Evolutionary conservation across 192 early-diverging fungal genomes (phyloP), one percentile per base, ranked within the genome.

Genomic region (Haplosporangium gracile): DNA sequence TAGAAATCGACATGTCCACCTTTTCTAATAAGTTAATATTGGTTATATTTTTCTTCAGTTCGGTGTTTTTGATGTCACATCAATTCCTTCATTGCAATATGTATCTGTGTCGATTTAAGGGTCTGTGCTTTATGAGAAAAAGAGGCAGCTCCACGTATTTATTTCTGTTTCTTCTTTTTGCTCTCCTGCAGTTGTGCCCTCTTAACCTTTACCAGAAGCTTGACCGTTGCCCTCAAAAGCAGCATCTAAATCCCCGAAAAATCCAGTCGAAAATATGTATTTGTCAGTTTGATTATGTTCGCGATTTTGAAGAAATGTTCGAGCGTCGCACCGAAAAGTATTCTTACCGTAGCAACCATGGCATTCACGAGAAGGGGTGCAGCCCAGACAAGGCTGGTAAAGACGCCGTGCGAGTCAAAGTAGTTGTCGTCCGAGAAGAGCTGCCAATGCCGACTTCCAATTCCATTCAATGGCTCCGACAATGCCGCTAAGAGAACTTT

Each of bases 361-460:
- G 78, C 87, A 40, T 92, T 92, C 20, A 72, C 57, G 29, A 92
- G 71, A 26, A 88, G 75, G 0, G 91, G 91, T 15, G 82, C 74
- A 0, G 91, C 82, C 75, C 90, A 92, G 5, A 90, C 82, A 38
- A 83, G 69, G 15, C 87, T 78, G 4, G 83, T 77, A 77, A 92
- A 92, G 39, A 92, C 72, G 26, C 91, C 91, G 10, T 81, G 82
- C 0, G 73, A 45, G 38, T 92, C 91, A 80, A 92, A 92, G 60
- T 92, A 92, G 70, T 90, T 88, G n/a, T 89, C 87, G 7, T 88
- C 80, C 20, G 91, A 85, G 80, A 92, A 92, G 0, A 43, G 26
- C 20, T 80, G 55, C 91, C 91, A 92, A 49, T 92, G 82, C 10
- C 78, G 74, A 13, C 68, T 55, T 38, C 77, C 87, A 53, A 90